Percentiles rank a stretch among this genome's conserved stretches.
Evolutionary conservation across 805 yeast genomes (phyloP).

Genomic region (Lipomyces mesembrius): DNA sequence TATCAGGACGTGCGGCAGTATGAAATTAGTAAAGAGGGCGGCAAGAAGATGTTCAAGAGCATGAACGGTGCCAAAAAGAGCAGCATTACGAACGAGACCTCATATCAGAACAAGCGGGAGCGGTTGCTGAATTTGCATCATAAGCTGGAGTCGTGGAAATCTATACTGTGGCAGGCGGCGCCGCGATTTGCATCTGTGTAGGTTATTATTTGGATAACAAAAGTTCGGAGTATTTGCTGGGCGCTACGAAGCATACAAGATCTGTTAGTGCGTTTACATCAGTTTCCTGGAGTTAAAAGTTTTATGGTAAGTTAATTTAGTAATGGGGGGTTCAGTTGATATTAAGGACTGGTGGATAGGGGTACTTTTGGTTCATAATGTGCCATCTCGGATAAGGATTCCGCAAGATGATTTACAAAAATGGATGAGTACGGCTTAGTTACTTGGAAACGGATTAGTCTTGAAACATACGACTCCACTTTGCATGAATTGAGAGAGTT

Average conservation of each 20-base stretch:
- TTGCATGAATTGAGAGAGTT: no score
- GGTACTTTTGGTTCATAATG: no score
- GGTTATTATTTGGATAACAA: not conserved
- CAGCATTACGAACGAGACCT: slow-evolving; percentile 14
- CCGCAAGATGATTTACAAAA: no score
- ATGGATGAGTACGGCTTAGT: no score
- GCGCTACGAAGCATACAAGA: slow-evolving; percentile 5
- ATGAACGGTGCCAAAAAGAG: not conserved
- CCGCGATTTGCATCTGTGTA: slow-evolving; percentile 15
- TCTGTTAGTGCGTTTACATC: no score
- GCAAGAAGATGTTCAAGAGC: slow-evolving; percentile 1
- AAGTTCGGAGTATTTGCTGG: not conserved
- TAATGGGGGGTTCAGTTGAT: no score
- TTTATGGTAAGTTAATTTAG: not conserved
- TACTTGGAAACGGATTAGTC: no score
- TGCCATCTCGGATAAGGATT: no score
- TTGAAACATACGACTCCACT: no score
- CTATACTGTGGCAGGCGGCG: slow-evolving; percentile 33
- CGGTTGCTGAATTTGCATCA: slow-evolving; percentile 27
- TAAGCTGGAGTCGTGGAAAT: slow-evolving; percentile 33
- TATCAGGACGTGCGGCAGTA: slow-evolving; percentile 31
- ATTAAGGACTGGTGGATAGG: no score
- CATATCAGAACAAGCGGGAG: slow-evolving; percentile 27
- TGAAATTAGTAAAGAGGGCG: slow-evolving; percentile 10
- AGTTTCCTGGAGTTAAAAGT: not conserved